Conservation (phyloP, 163 green algal species). For the Scenedesmus sp. region DNA sequence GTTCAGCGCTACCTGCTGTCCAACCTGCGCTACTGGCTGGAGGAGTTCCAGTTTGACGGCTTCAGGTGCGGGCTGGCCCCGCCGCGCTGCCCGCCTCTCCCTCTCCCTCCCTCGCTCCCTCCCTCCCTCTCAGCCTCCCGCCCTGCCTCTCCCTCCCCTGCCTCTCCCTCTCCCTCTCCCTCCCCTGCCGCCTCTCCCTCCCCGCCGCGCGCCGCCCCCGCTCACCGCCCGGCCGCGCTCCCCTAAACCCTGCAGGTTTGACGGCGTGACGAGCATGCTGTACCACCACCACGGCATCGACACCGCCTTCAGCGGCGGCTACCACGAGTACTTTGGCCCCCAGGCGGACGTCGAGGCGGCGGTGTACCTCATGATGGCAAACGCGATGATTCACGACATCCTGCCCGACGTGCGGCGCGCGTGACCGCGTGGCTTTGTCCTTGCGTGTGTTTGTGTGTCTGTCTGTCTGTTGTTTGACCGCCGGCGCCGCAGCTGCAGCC, state of each 20-base stretch:
- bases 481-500: too few species aligned
- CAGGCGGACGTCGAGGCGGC: constrained; percentile 89
- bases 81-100: too few species aligned
- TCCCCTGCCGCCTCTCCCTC: background rate
- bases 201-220: background rate
- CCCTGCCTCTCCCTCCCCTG: background rate
- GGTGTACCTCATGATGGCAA: constrained; percentile 96
- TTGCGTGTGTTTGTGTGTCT: too few species aligned
- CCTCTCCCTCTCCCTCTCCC: background rate
- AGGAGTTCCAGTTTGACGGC: constrained; percentile 77
- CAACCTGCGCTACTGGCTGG: constrained; percentile 87
- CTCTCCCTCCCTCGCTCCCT: background rate
- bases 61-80: constrained; percentile 34
- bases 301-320: constrained; percentile 78
- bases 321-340: constrained; percentile 87
- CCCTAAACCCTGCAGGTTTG: constrained; percentile 78
- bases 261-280: constrained; percentile 96
- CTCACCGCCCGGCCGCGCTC: background rate
- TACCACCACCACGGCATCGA: constrained; percentile 94
- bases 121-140: background rate
- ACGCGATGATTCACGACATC: constrained; percentile 85
- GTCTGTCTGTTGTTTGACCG: too few species aligned
- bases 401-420: constrained; percentile 53
- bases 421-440: background rate
- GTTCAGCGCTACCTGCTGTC: constrained; percentile 64